Conservation (phyloP, 1,284 basidiomycete species). For the Ceratobasidium theobromae region DNA sequence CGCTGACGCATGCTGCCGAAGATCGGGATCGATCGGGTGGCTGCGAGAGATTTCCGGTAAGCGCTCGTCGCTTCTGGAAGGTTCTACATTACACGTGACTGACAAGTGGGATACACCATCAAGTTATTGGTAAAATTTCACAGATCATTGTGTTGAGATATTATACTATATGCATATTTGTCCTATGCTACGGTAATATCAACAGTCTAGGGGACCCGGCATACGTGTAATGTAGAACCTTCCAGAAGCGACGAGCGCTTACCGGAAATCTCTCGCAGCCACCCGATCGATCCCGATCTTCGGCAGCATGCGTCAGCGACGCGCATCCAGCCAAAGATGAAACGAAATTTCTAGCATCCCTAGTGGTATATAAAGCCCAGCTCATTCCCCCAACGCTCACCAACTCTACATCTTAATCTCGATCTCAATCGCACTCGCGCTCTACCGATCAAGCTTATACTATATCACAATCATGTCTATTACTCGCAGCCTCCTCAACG, state of each 20-base stretch:
- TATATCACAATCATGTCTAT: conserved; percentile 55
- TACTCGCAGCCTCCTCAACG: conserved; percentile 64
- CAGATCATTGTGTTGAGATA: background rate
- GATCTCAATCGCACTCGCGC: background rate
- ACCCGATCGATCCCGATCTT: background rate
- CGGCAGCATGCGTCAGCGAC: background rate
- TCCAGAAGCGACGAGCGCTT: conserved; percentile 33
- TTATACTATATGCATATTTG: background rate
- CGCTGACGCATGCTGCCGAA: background rate
- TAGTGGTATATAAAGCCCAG: background rate
- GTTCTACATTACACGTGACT: background rate
- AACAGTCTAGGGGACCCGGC: too few relatives aligned
- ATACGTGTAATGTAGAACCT: too few relatives aligned
- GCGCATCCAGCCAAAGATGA: too few relatives aligned
- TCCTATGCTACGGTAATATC: too few relatives aligned
- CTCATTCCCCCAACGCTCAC: background rate
- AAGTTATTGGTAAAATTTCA: background rate
- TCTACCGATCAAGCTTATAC: conserved; percentile 14
- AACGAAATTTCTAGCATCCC: background rate
- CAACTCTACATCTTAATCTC: background rate
- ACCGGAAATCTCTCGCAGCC: background rate
- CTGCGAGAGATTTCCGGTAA: conserved; percentile 3
- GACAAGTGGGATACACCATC: background rate
- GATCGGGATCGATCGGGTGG: background rate
- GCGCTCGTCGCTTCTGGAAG: conserved; percentile 33